Percentiles rank a stretch among this genome's conserved stretches.
Evolutionary conservation across 331 rosid genomes (phyloP).

Genomic region (Saraca asoca): DNA sequence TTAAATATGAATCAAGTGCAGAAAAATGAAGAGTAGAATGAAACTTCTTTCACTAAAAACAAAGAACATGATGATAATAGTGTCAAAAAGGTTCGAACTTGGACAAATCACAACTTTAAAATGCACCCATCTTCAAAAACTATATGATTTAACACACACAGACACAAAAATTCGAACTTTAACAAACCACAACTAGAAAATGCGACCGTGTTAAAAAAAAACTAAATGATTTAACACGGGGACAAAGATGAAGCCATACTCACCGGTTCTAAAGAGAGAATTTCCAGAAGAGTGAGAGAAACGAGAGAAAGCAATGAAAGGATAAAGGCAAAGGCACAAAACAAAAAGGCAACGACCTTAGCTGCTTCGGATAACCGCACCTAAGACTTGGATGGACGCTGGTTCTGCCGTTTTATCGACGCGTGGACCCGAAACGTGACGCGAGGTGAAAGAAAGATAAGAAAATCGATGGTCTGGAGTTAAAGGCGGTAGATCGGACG

Average conservation of each 20-base stretch:
- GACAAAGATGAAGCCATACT: too few relatives aligned
- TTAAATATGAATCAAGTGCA: background rate
- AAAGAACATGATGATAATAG: background rate
- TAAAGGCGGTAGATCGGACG: slow-evolving; percentile 22
- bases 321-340: slow-evolving; percentile 21
- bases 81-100: background rate
- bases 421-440: slow-evolving; percentile 25
- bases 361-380: slow-evolving; percentile 29
- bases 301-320: background rate
- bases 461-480: slow-evolving; percentile 13
- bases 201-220: too few relatives aligned
- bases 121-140: background rate
- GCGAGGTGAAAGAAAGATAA: background rate
- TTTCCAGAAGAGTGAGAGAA: background rate
- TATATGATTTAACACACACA: too few relatives aligned
- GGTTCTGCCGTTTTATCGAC: background rate
- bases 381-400: slow-evolving; percentile 14
- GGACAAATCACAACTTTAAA: too few relatives aligned
- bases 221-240: too few relatives aligned
- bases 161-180: too few relatives aligned
- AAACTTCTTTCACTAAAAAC: background rate
- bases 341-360: background rate
- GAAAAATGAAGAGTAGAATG: background rate
- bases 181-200: too few relatives aligned
- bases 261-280: too few relatives aligned